Evolutionary conservation across 2,329 filamentous ascomycete genomes (phyloP).

Genomic region (Metarhizium anisopliae): DNA sequence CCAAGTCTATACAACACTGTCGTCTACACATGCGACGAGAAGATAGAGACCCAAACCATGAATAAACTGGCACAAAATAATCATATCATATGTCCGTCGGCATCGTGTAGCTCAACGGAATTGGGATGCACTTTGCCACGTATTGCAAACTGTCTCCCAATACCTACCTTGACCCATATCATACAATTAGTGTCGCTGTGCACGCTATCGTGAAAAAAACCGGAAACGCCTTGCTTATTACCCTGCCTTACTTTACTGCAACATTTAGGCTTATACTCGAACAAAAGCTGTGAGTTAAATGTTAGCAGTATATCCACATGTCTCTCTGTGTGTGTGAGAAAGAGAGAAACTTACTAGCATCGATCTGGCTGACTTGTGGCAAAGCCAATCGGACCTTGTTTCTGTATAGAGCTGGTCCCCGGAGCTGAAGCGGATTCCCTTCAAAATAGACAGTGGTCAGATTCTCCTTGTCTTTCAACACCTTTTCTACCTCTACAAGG

Average conservation of each 20-base stretch:
- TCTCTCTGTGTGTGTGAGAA: background rate
- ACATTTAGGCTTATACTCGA: slow-evolving; percentile 3
- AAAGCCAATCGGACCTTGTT: slow-evolving; percentile 87
- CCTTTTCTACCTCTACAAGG: slow-evolving; percentile 73
- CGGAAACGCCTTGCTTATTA: background rate
- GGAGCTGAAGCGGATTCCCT: slow-evolving; percentile 79
- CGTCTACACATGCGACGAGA: too few relatives aligned
- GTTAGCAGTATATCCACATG: background rate
- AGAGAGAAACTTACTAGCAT: slow-evolving; percentile 70
- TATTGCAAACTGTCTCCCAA: background rate
- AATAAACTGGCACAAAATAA: background rate
- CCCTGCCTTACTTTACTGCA: background rate
- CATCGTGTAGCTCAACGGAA: background rate
- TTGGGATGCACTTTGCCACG: background rate
- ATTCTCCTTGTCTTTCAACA: slow-evolving; percentile 68
- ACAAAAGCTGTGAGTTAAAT: slow-evolving; percentile 7
- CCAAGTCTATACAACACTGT: too few relatives aligned
- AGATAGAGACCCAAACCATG: background rate
- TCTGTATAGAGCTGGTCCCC: slow-evolving; percentile 74
- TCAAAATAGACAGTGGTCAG: slow-evolving; percentile 94
- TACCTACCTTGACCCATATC: background rate
- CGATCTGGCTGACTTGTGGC: slow-evolving; percentile 85
- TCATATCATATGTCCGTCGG: background rate
- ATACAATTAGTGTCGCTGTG: background rate
- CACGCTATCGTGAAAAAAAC: background rate